These are phyloP conservation scores for Domatiomyces catenatus DNA, from an alignment of 2,329 filamentous ascomycete genomes.

Conservation along the genomic window DNA sequence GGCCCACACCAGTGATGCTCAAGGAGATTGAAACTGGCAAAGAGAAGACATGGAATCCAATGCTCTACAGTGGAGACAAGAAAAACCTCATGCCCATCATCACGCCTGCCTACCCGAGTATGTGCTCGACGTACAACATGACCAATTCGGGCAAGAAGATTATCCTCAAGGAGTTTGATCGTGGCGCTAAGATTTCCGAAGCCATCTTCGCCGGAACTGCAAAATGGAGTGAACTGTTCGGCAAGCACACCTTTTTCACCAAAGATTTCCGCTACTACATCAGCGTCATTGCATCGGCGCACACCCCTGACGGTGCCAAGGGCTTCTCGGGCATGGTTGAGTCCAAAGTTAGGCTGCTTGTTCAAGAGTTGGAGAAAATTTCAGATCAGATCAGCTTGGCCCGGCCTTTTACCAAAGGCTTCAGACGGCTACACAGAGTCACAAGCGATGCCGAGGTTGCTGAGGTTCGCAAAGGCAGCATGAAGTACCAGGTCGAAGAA, in stretches of 20 bases:
- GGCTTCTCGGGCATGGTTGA: slow-evolving; percentile 86
- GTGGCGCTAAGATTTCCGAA: slow-evolving; percentile 61
- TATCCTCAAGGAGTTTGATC: slow-evolving; percentile 66
- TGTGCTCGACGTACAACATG: slow-evolving; percentile 95
- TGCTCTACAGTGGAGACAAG: slow-evolving; percentile 65
- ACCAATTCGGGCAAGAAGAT: slow-evolving; percentile 71
- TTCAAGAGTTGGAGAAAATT: slow-evolving; percentile 68
- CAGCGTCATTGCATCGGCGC: slow-evolving; percentile 68
- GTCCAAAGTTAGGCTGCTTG: slow-evolving; percentile 77
- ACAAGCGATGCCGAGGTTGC: slow-evolving; percentile 46
- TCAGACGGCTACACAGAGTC: slow-evolving; percentile 65
- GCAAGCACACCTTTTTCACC: slow-evolving; percentile 86
- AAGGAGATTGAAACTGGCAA: slow-evolving; percentile 75
- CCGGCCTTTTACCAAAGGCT: slow-evolving; percentile 84
- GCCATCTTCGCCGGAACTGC: slow-evolving; percentile 62
- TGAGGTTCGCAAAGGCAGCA: slow-evolving; percentile 45
- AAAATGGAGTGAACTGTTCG: slow-evolving; percentile 77
- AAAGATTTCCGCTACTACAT: slow-evolving; percentile 90
- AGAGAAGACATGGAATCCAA: slow-evolving; percentile 83
- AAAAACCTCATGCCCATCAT: slow-evolving; percentile 96
- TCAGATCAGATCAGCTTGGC: slow-evolving; percentile 59
- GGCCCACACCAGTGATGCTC: slow-evolving; percentile 83
- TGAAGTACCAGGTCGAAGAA: slow-evolving; percentile 42
- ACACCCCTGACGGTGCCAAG: slow-evolving; percentile 67
- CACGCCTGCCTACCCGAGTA: slow-evolving; percentile 90